Base-by-base conservation (phyloP, 2,329 filamentous ascomycete species). In the Fusarium mangiferae region DNA sequence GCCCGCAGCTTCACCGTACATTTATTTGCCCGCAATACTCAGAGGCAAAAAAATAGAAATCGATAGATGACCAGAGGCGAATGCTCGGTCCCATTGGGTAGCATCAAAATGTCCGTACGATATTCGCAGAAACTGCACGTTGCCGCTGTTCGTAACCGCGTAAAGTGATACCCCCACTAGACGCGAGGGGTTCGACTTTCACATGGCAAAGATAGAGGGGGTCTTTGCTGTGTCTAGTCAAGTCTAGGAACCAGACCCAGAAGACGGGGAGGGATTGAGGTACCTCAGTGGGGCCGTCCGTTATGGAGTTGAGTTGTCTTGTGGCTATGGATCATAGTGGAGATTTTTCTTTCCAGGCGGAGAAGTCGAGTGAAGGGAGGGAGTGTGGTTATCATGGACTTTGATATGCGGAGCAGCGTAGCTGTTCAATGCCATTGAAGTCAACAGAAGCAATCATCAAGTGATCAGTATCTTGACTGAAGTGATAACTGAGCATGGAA, bases 341-440 rank as follows among this genome's bases (percentile, higher is more conserved):
- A 35, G 67, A 72, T 68, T 35, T 36, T 46, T 58, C 55, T 74
- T 41, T 61, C 46, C 45, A 66, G 51, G 70, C 38, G 59, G 66
- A 54, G 49, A 48, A 24, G 24, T 41, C 26, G 30, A 45, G 28
- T 48, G 28, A 35, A 36, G 41, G 70, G 65, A 68, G 74, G 75
- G 77, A 72, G 76, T 78, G 76, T 65, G 63, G n/a, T 54, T 78
- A 78, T 78, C 75, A 70, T 38, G 35, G 57, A 59, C 38, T 46
- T 49, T 56, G 45, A 69, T 69, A 52, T 62, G 58, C 58, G 55
- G 45, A 57, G 49, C 28, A 48, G 48, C n/a, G 41, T 38, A 49
- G 58, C 62, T 26, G 35, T 46, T 48, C 38, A 46, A 56, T 57
- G 45, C 44, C 52, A 46, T 68, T 55, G 51, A 63, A n/a, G 41